phyloP scores from a whole-genome alignment of 2,329 filamentous ascomycete genomes.

The Aspergillus novoparasiticus region DNA sequence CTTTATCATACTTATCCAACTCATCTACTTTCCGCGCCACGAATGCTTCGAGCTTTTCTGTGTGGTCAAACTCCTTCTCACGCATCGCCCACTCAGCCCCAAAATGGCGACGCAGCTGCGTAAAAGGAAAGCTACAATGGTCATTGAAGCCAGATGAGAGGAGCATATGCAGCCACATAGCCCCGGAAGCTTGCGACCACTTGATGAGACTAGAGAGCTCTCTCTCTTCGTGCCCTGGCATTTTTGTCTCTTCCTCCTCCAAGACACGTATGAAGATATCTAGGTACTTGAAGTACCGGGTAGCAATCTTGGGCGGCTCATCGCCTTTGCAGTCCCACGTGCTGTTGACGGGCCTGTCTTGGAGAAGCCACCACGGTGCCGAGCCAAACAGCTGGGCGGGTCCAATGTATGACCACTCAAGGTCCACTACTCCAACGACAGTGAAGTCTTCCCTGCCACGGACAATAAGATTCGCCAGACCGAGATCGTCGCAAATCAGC shows the following conservation, averaged over 20 bases:
- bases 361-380: slow-evolving; percentile 42
- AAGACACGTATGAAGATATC: slow-evolving; percentile 34
- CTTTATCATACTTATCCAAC: slow-evolving; percentile 34
- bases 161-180: slow-evolving; percentile 42
- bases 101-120: slow-evolving; percentile 26
- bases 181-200: slow-evolving; percentile 36
- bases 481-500: no score
- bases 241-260: slow-evolving; percentile 36
- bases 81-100: slow-evolving; percentile 24
- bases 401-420: no score
- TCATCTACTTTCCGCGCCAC: slow-evolving; percentile 30
- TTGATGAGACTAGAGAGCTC: slow-evolving; percentile 37
- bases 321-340: slow-evolving; percentile 28
- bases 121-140: slow-evolving; percentile 34
- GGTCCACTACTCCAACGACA: no score
- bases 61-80: slow-evolving; percentile 21
- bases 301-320: slow-evolving; percentile 25
- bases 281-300: slow-evolving; percentile 31
- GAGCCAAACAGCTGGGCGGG: slow-evolving; percentile 32
- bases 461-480: no score
- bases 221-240: slow-evolving; percentile 25
- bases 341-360: slow-evolving; percentile 33
- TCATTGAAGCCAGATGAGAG: slow-evolving; percentile 37
- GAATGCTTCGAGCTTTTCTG: slow-evolving; percentile 25
- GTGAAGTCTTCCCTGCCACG: no score